These are phyloP conservation scores for Aspergillus pseudoglaucus DNA, from an alignment of 2,329 filamentous ascomycete species.

Conservation along the genomic window DNA sequence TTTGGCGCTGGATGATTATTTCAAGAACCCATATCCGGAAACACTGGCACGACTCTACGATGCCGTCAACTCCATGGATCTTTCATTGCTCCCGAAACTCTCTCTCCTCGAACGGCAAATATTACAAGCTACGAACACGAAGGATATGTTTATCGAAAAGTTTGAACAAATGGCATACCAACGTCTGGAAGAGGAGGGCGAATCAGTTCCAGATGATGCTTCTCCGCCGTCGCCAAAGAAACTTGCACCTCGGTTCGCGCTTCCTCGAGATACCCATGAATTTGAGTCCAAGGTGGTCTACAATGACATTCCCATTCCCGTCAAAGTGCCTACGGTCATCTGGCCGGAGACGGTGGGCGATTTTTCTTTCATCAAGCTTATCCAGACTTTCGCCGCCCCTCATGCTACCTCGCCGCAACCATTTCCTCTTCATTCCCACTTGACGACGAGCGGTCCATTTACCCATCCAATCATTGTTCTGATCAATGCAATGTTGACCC, in stretches of 20 bases:
- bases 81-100: constrained; percentile 83
- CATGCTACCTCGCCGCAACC: constrained; percentile 78
- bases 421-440: constrained; percentile 79
- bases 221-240: constrained; percentile 47
- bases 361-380: constrained; percentile 94
- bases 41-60: constrained; percentile 85
- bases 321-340: constrained; percentile 90
- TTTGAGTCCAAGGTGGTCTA: constrained; percentile 95
- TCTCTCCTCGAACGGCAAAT: constrained; percentile 79
- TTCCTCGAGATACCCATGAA: constrained; percentile 93
- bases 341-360: constrained; percentile 95
- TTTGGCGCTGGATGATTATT: constrained; percentile 91
- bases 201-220: constrained; percentile 21
- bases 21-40: constrained; percentile 80
- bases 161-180: constrained; percentile 91
- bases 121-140: constrained; percentile 82
- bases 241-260: constrained; percentile 59
- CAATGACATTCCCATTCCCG: constrained; percentile 91
- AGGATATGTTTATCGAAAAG: constrained; percentile 95
- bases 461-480: constrained; percentile 95
- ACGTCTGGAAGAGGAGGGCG: constrained; percentile 61
- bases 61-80: constrained; percentile 92
- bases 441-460: constrained; percentile 81
- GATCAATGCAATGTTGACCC: constrained; percentile 87
- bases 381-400: constrained; percentile 82